These are phyloP conservation scores for Leptomonas seymouri DNA, from an alignment of 208 protist genomes.

Conservation along the genomic window DNA sequence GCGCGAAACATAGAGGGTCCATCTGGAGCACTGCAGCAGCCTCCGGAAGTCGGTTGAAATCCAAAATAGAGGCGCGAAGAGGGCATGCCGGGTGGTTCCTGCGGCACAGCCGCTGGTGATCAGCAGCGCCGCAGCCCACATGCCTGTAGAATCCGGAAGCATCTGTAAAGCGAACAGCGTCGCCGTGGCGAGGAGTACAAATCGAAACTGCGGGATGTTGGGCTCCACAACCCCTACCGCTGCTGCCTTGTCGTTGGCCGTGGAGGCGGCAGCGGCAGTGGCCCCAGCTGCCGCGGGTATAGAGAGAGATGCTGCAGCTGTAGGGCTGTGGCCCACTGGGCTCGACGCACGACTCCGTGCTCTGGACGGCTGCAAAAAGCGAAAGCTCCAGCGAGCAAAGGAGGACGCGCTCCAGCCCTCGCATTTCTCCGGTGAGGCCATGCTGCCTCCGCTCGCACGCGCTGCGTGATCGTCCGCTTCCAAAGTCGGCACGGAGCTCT, in stretches of 20 bases:
- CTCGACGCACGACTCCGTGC: neutral
- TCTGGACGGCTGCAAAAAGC: neutral
- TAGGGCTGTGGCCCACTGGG: neutral
- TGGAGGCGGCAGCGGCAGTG: neutral
- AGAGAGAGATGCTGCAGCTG: neutral
- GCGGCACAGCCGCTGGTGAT: slow-evolving; percentile 7
- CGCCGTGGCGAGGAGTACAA: neutral
- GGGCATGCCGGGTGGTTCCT: slow-evolving; percentile 11
- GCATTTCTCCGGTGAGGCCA: neutral
- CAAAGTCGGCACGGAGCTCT: neutral
- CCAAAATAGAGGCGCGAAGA: slow-evolving; percentile 11
- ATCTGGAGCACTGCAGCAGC: slow-evolving; percentile 16
- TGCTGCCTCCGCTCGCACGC: neutral
- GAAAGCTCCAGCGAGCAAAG: slow-evolving; percentile 10
- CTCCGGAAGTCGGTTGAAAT: slow-evolving; percentile 22
- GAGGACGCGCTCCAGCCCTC: neutral
- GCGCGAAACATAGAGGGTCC: slow-evolving; percentile 26
- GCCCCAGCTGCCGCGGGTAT: neutral
- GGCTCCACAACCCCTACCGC: neutral
- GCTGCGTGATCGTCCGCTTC: neutral
- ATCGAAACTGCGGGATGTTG: slow-evolving; percentile 3
- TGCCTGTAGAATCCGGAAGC: slow-evolving; percentile 1
- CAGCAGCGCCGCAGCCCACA: slow-evolving; percentile 23
- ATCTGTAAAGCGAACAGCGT: slow-evolving; percentile 17
- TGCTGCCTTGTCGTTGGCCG: neutral